phyloP scores from a whole-genome alignment of 2,329 filamentous ascomycete species.

The Byssoonygena ceratinophila region DNA sequence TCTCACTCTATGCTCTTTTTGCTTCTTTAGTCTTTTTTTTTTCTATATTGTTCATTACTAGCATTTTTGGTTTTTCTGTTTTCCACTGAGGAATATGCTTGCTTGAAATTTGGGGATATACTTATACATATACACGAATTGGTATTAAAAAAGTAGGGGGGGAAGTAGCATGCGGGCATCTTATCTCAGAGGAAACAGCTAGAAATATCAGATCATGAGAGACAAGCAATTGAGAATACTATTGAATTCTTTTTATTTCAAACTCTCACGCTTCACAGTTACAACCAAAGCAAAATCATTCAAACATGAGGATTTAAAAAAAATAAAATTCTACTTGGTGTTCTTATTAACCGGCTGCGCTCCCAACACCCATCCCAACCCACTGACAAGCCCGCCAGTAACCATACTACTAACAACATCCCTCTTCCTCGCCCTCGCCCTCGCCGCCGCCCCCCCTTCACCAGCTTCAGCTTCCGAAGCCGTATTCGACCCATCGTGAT shows the following conservation, averaged over 20 bases:
- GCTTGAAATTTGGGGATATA: background rate
- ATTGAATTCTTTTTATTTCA: too few species aligned
- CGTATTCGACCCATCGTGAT: conserved; percentile 17
- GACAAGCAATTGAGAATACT: background rate
- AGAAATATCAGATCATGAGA: background rate
- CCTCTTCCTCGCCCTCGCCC: conserved; percentile 34
- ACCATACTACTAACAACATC: conserved; percentile 54
- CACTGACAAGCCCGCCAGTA: conserved; percentile 51
- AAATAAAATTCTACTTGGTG: background rate
- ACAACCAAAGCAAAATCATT: background rate
- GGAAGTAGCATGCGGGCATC: background rate
- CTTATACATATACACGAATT: background rate
- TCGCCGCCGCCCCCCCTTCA: too few species aligned
- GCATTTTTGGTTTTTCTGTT: too few species aligned
- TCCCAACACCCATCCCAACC: conserved; percentile 56
- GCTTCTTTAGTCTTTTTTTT: background rate
- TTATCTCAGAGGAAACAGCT: background rate
- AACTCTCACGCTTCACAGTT: too few species aligned
- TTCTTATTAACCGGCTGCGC: conserved; percentile 35
- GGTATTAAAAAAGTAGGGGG: too few species aligned
- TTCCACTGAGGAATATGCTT: background rate
- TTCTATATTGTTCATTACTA: background rate
- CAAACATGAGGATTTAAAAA: too few species aligned
- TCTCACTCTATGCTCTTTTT: background rate
- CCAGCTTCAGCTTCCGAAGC: conserved; percentile 20